phyloP scores from a whole-genome alignment of 1,139 yeast genomes.

The Hanseniaspora uvarum region DNA sequence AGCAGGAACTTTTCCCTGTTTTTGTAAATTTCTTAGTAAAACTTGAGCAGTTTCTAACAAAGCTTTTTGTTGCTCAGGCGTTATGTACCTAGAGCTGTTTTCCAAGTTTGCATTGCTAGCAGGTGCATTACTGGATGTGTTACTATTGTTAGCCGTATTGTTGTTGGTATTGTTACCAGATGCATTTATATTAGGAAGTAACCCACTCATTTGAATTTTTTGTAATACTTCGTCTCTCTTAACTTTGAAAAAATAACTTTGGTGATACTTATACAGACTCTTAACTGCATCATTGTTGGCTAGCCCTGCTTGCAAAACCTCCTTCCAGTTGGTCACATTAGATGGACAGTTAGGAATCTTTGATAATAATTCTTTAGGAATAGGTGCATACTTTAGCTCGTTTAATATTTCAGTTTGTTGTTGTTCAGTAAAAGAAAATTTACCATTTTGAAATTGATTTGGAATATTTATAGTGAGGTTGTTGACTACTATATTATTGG shows the following conservation, averaged over 20 bases:
- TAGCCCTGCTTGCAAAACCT: constrained; percentile 56
- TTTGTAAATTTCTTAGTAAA: constrained; percentile 32
- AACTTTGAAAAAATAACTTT: constrained; percentile 28
- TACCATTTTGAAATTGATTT: constrained; percentile 22
- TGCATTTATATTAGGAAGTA: constrained; percentile 19
- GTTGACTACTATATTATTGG: constrained; percentile 34
- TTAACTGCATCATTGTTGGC: constrained; percentile 34
- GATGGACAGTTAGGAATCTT: constrained; percentile 73
- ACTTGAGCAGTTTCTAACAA: constrained; percentile 32
- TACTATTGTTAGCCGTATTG: constrained; percentile 21
- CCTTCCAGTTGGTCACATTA: constrained; percentile 76
- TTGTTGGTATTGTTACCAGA: constrained; percentile 19
- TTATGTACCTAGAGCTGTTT: constrained; percentile 18
- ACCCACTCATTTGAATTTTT: constrained; percentile 20
- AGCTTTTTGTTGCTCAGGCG: constrained; percentile 30
- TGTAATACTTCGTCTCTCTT: constrained; percentile 23
- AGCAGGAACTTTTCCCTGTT: constrained; percentile 31
- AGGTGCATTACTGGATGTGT: constrained; percentile 22
- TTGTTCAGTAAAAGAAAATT: constrained; percentile 26
- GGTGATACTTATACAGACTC: constrained; percentile 34
- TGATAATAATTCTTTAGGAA: constrained; percentile 62
- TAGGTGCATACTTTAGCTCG: constrained; percentile 49
- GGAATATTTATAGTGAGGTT: constrained; percentile 46
- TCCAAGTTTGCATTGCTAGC: constrained; percentile 24
- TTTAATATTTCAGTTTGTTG: constrained; percentile 27